Base-by-base conservation (phyloP, 352 stramenopile genomes). In the Globisporangium mamillatum region DNA sequence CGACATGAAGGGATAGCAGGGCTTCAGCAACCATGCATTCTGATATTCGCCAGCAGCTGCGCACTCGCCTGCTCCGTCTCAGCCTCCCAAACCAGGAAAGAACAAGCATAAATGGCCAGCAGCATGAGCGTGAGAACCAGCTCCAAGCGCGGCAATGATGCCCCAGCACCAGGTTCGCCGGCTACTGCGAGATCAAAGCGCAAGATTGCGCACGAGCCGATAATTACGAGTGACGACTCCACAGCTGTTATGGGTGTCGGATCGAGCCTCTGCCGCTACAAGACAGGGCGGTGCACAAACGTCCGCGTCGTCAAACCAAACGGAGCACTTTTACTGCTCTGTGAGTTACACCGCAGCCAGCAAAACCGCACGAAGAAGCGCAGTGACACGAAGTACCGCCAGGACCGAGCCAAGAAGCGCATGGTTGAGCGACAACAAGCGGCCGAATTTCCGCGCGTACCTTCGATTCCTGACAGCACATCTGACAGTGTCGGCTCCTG, bases 301-400 rank as follows among this genome's bases (percentile, higher is more conserved):
- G 53, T 75, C 6, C 81, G 88, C 10, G 86, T 88, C 44, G 73
- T 89, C 20, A 95, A 95, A 61, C 72, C 86, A 22, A 94, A 94
- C 60, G 86, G 88, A 36, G 86, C 77, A 25, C 73, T 88, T 4
- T 74, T 94, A 14, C 71, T 93, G 59, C 82, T 95, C 20, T 95
- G 88, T 57, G 84, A 95, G 67, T 85, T 89, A 69, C 88, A 95
- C 54, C 86, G 88, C 46, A 79, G 78, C 64, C 87, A 94, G 67
- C 86, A 94, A 68, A 95, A 95, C 60, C 78, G 86, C n/a, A 94
- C 86, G 27, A 95, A 95, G 75, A 93, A 93, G 69, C 84, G 85
- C 8, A 93, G 85, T 62, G 87, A 95, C 66, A 84, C 90, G 68
- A 92, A 93, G 67, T 91, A 90, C 72, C 77, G 86, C 18, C 78